A percentile compares a stretch with the other conserved stretches of the same genome.
These are phyloP conservation scores for Craterostigma plantagineum DNA, from an alignment of 257 asterid species.

Conservation along the genomic window DNA sequence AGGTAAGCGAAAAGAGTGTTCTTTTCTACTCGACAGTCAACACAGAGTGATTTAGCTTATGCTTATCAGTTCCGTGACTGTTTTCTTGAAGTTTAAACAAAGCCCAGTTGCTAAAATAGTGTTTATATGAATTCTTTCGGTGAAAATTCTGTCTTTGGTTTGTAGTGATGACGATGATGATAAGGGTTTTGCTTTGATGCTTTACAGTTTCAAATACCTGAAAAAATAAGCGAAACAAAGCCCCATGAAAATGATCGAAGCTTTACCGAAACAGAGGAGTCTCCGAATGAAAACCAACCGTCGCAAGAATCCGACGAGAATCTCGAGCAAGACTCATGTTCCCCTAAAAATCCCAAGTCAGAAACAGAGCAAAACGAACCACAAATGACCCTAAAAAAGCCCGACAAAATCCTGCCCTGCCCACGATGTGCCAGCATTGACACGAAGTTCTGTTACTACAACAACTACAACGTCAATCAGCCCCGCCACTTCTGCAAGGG, in stretches of 20 bases:
- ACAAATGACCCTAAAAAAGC: slow-evolving; percentile 55
- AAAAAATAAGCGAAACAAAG: slow-evolving; percentile 17
- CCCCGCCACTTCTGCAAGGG: slow-evolving; percentile 91
- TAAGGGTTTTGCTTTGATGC: too few relatives aligned
- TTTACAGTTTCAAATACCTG: too few relatives aligned
- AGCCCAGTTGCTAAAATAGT: too few relatives aligned
- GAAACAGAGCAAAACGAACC: slow-evolving; percentile 23
- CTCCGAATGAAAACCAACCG: slow-evolving; percentile 19
- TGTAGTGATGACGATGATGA: too few relatives aligned
- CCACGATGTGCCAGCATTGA: slow-evolving; percentile 98
- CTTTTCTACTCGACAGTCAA: neutral
- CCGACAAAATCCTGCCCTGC: slow-evolving; percentile 80
- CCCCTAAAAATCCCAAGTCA: slow-evolving; percentile 38
- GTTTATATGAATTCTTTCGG: too few relatives aligned
- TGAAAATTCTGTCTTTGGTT: too few relatives aligned
- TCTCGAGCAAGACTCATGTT: slow-evolving; percentile 17
- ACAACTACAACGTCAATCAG: slow-evolving; percentile 87
- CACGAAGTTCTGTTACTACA: slow-evolving; percentile 88
- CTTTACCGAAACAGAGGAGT: too few relatives aligned
- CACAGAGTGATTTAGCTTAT: neutral
- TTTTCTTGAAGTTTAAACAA: too few relatives aligned
- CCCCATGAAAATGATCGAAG: slow-evolving; percentile 7
- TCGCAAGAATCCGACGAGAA: slow-evolving; percentile 1
- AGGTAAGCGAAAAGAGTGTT: slow-evolving; percentile 11
- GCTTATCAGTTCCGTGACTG: too few relatives aligned